Percentiles rank a stretch among this genome's conserved stretches.
phyloP scores from a whole-genome alignment of 495 filamentous ascomycete genomes.

The Penicillium bovifimosum region DNA sequence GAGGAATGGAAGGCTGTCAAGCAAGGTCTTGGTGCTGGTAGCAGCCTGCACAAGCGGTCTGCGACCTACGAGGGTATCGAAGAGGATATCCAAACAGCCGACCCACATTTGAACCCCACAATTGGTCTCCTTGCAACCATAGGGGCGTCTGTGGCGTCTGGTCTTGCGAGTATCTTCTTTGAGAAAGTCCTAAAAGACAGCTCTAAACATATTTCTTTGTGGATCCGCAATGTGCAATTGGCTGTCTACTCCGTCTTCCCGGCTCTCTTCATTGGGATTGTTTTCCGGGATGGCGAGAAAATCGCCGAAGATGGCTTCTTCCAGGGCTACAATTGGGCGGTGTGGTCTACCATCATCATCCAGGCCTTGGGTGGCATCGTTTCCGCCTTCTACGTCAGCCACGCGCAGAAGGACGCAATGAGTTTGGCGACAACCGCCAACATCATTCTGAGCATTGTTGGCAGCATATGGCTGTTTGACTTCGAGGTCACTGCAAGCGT shows the following conservation, averaged over 20 bases:
- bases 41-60: slow-evolving; percentile 61
- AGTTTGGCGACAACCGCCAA: slow-evolving; percentile 89
- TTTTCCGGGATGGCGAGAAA: slow-evolving; percentile 78
- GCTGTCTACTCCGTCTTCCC: slow-evolving; percentile 88
- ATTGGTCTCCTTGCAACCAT: slow-evolving; percentile 76
- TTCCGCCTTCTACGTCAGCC: slow-evolving; percentile 77
- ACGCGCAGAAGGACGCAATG: slow-evolving; percentile 63
- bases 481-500: slow-evolving; percentile 67
- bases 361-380: slow-evolving; percentile 82
- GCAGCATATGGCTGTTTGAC: slow-evolving; percentile 79
- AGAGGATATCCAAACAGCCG: slow-evolving; percentile 62
- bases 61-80: slow-evolving; percentile 92
- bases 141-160: slow-evolving; percentile 70
- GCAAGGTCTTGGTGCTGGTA: slow-evolving; percentile 25
- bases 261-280: slow-evolving; percentile 76
- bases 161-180: slow-evolving; percentile 84
- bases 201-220: slow-evolving; percentile 62
- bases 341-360: slow-evolving; percentile 77
- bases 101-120: slow-evolving; percentile 64
- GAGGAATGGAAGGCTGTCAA: slow-evolving; percentile 47
- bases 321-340: slow-evolving; percentile 84
- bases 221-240: slow-evolving; percentile 92
- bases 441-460: slow-evolving; percentile 76
- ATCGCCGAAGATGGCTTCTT: slow-evolving; percentile 85
- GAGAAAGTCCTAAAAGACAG: slow-evolving; percentile 92